phyloP scores from a whole-genome alignment of 1,139 yeast genomes.

The Spathaspora sp. region DNA sequence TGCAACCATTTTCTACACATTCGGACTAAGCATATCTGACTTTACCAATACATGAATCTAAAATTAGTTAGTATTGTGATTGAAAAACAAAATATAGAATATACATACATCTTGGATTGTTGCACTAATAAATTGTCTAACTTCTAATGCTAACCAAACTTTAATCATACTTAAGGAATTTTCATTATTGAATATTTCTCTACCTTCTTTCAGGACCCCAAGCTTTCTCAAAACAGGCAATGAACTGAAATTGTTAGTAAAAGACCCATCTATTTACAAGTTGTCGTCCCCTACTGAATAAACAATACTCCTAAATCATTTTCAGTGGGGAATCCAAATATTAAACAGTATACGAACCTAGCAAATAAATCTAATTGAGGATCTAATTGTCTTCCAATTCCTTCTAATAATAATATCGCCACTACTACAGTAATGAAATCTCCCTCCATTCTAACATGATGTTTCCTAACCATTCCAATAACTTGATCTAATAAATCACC shows the following conservation, averaged over 20 bases:
- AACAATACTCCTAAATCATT: slow-evolving; percentile 20
- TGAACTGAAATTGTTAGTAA: slow-evolving; percentile 55
- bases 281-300: slow-evolving; percentile 14
- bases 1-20: slow-evolving; percentile 22
- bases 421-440: slow-evolving; percentile 93
- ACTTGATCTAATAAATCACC: slow-evolving; percentile 90
- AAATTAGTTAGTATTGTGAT: slow-evolving; percentile 22
- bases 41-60: slow-evolving; percentile 48
- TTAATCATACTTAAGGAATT: slow-evolving; percentile 77
- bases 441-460: slow-evolving; percentile 97
- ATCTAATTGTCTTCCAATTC: slow-evolving; percentile 91
- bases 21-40: slow-evolving; percentile 52
- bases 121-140: slow-evolving; percentile 81
- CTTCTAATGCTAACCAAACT: slow-evolving; percentile 89
- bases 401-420: slow-evolving; percentile 85
- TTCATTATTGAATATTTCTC: slow-evolving; percentile 55
- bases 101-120: slow-evolving; percentile 74
- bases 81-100: not conserved
- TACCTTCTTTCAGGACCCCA: slow-evolving; percentile 69
- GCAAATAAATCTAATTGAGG: slow-evolving; percentile 92
- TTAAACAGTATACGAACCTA: slow-evolving; percentile 75
- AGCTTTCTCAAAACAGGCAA: slow-evolving; percentile 84
- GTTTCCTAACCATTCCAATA: slow-evolving; percentile 84
- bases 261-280: not conserved
- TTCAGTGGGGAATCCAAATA: slow-evolving; percentile 58